These are phyloP conservation scores for Paraphoma sp. DNA, from an alignment of 2,329 filamentous ascomycete genomes.

Conservation along the genomic window DNA sequence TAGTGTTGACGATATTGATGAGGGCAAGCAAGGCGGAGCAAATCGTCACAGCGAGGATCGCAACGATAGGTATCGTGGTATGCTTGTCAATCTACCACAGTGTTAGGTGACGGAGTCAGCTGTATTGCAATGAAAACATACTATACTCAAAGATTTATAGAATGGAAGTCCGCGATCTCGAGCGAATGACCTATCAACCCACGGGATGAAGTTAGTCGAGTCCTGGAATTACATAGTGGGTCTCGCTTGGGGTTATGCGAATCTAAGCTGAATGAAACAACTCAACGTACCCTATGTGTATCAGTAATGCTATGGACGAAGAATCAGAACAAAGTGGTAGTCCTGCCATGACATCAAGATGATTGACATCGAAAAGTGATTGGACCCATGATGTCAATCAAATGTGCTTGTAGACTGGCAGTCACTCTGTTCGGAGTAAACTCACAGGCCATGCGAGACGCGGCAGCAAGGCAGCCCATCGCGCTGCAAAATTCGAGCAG, in stretches of 20 bases:
- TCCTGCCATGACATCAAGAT: no score
- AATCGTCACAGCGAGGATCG: slow-evolving; percentile 55
- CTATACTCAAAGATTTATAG: slow-evolving; percentile 36
- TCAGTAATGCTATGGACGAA: no score
- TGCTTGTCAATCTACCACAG: slow-evolving; percentile 39
- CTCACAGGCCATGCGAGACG: slow-evolving; percentile 49
- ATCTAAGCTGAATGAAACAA: no score
- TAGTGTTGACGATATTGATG: slow-evolving; percentile 60
- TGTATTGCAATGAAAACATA: slow-evolving; percentile 11
- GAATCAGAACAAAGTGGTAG: no score
- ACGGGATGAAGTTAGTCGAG: no score
- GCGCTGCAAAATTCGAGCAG: slow-evolving; percentile 50
- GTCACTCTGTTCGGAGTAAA: no score
- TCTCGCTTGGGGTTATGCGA: no score
- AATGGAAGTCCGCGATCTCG: slow-evolving; percentile 53
- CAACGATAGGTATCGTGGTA: slow-evolving; percentile 53
- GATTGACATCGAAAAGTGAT: no score
- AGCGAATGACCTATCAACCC: slow-evolving; percentile 45
- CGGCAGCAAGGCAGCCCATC: slow-evolving; percentile 50
- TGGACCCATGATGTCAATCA: no score
- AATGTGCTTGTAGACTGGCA: no score
- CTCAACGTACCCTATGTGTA: no score
- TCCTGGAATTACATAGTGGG: no score
- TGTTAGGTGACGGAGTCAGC: slow-evolving; percentile 8
- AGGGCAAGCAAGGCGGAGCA: slow-evolving; percentile 55